Base-by-base conservation (phyloP, 2,329 filamentous ascomycete species). In the Metarhizium sp. region DNA sequence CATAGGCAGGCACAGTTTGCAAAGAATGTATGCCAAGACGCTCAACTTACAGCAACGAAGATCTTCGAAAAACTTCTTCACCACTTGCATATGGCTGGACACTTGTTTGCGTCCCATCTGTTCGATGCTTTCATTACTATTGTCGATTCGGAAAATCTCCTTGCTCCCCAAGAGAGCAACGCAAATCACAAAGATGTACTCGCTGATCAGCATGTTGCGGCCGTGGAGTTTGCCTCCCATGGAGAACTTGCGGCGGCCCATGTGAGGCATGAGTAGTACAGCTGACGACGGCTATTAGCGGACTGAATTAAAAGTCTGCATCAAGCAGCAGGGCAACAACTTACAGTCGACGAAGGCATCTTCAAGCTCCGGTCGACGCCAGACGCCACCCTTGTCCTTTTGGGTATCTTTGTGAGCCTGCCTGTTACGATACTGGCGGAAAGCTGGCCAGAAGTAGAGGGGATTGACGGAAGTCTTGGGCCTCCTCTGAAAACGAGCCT, bases 51-150 rank as follows among this genome's bases (percentile, higher is more conserved):
- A 86, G 66, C 80, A 82, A 47, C 80, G 77, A 59, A 86, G 74
- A 54, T 80, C 78, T 55, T 78, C 75, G 60, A 87, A 81, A 66
- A 86, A 85, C 52, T 80, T 81, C 71, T 87, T 87, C 55, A 87
- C 71, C 14, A 88, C 84, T 65, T 88, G 84, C 64, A 87, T 87
- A 63, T 87, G 84, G 64, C 83, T 87, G 2, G 84, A 87, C 5
- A 87, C 82, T 63, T 86, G 83, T 67, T 87, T 87, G 55, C 82
- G 74, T 58, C 76, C 73, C 66, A 78, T 76, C 56, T 76, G 71
- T 61, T 73, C 71, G 51, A 73, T 72, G 59, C 71, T 73, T 54
- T 73, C 71, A 55, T 72, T 73, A 64, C 70, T 72, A 59, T 73
- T 73, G 58, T 73, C 71, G 62, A 73, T 73, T 52, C 71, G 66